Percentiles rank a stretch among this genome's conserved stretches.
These are phyloP conservation scores for Heliamphora exappendiculata DNA, from an alignment of 148 eudicot genomes.

Conservation along the genomic window DNA sequence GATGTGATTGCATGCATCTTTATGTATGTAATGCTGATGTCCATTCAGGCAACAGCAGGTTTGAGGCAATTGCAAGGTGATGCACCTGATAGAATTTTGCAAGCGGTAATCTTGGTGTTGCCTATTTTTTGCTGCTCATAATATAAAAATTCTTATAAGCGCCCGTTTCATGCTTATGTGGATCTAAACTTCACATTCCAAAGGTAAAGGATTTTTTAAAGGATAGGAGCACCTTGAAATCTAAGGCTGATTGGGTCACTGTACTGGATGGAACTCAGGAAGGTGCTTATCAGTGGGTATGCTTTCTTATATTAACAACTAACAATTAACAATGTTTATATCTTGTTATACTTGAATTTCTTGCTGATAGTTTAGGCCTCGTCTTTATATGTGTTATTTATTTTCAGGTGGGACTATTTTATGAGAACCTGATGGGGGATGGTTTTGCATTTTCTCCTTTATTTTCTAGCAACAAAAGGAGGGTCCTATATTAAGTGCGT, in stretches of 20 bases:
- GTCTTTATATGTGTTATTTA: background rate
- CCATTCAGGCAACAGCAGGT: conserved; percentile 90
- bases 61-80: conserved; percentile 84
- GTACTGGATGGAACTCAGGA: conserved; percentile 96
- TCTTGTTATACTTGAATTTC: background rate
- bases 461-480: too few relatives aligned
- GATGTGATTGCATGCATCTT: background rate
- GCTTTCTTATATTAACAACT: conserved; percentile 10
- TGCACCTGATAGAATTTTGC: conserved; percentile 81
- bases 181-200: conserved; percentile 12
- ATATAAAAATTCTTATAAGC: background rate
- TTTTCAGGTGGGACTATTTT: too few relatives aligned
- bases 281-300: conserved; percentile 99
- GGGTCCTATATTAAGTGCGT: too few relatives aligned
- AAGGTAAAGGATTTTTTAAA: conserved; percentile 73
- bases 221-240: conserved; percentile 58
- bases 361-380: background rate
- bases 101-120: conserved; percentile 64
- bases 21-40: conserved; percentile 12
- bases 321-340: too few relatives aligned
- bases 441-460: too few relatives aligned
- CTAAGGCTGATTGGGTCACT: conserved; percentile 60
- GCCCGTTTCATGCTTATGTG: conserved; percentile 1
- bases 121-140: background rate
- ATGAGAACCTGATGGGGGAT: too few relatives aligned